A percentile compares a stretch with the other conserved stretches of the same genome.
phyloP scores from a whole-genome alignment of 129 eudicot species.

The Ambrosia artemisiifolia region DNA sequence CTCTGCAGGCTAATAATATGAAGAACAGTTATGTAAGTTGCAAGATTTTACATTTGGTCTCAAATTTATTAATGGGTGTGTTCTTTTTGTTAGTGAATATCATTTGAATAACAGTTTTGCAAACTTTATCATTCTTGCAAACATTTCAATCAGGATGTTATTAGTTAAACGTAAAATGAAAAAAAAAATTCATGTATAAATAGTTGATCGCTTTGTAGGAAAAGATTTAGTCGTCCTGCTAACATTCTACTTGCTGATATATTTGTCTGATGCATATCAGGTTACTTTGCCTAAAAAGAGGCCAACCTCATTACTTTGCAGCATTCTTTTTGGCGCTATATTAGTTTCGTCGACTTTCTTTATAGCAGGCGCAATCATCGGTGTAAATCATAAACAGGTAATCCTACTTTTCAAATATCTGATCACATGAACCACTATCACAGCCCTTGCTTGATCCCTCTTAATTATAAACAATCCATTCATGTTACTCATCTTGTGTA shows the following conservation, averaged over 20 bases:
- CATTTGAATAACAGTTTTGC: not conserved
- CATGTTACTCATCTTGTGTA: slow-evolving; percentile 17
- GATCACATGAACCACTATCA: not conserved
- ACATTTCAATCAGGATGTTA: not conserved
- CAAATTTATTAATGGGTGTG: not conserved
- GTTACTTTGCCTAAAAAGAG: slow-evolving; percentile 36
- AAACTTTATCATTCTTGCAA: not conserved
- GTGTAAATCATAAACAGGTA: slow-evolving; percentile 60
- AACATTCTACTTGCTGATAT: not conserved
- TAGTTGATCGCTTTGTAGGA: not conserved
- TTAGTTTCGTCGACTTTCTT: slow-evolving; percentile 55
- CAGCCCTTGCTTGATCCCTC: not conserved
- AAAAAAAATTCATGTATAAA: not conserved
- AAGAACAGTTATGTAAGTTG: slow-evolving; percentile 37
- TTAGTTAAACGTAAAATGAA: not conserved
- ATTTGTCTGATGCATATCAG: slow-evolving; percentile 24
- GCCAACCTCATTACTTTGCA: slow-evolving; percentile 38
- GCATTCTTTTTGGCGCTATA: slow-evolving; percentile 44
- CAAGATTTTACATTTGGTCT: not conserved
- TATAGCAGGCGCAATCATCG: slow-evolving; percentile 47
- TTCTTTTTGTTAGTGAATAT: not conserved
- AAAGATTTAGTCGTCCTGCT: not conserved
- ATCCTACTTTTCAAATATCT: not conserved
- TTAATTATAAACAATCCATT: not conserved
- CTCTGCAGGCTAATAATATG: slow-evolving; percentile 21